Conservation (phyloP, 2,329 filamentous ascomycete genomes). For the Xylariaceae sp. region DNA sequence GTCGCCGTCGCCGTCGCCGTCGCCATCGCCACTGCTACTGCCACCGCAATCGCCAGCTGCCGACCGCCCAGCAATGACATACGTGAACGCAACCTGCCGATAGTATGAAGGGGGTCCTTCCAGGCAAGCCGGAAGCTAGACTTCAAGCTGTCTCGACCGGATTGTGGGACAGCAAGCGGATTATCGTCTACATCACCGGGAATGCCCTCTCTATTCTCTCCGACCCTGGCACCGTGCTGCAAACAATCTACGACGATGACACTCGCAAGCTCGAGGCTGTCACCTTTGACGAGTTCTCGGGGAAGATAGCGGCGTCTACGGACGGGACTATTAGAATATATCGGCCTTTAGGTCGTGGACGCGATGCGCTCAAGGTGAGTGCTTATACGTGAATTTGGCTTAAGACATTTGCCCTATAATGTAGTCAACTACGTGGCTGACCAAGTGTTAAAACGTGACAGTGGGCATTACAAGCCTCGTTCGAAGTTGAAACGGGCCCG, state of each 20-base stretch:
- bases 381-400: neutral
- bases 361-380: constrained; percentile 67
- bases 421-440: constrained; percentile 2
- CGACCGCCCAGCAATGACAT: constrained; percentile 25
- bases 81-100: constrained; percentile 21
- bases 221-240: constrained; percentile 67
- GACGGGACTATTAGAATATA: constrained; percentile 67
- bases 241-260: constrained; percentile 86
- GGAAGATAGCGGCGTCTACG: constrained; percentile 77
- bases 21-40: too few relatives aligned
- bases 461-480: constrained; percentile 61
- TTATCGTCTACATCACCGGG: constrained; percentile 73
- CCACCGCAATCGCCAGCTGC: neutral
- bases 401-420: neutral
- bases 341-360: constrained; percentile 62
- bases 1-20: too few relatives aligned
- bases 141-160: constrained; percentile 44
- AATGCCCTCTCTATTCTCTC: constrained; percentile 79
- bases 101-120: constrained; percentile 44
- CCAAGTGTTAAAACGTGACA: constrained; percentile 28
- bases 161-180: constrained; percentile 37
- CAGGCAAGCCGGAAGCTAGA: constrained; percentile 43
- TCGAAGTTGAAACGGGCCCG: constrained; percentile 47
- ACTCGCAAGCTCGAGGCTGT: constrained; percentile 64
- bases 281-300: constrained; percentile 72